Evolutionary conservation across 2,329 filamentous ascomycete species (phyloP).

Genomic region (Botrytis fabae): DNA sequence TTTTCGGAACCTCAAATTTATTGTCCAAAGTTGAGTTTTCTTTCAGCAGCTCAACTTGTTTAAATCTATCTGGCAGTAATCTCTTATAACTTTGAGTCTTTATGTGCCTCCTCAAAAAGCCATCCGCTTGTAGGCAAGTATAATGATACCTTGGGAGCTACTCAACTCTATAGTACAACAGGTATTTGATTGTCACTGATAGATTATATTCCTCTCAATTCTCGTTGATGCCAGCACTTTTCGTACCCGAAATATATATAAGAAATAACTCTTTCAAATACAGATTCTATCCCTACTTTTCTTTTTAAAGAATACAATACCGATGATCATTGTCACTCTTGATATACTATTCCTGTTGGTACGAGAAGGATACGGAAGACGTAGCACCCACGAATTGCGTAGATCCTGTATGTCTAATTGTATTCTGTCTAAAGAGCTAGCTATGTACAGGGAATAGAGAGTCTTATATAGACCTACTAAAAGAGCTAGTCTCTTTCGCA

Average conservation of each 20-base stretch:
- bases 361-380: no score
- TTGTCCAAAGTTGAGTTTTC: no score
- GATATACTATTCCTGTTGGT: neutral
- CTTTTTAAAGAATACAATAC: neutral
- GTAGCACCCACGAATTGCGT: no score
- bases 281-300: neutral
- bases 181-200: neutral
- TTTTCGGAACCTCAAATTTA: no score
- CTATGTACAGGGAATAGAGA: no score
- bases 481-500: no score
- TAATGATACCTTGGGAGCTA: neutral
- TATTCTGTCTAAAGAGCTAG: no score
- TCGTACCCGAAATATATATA: rapidly evolving
- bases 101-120: neutral
- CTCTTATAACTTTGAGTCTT: neutral
- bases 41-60: no score
- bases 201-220: neutral
- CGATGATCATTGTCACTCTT: neutral
- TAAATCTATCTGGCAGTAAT: neutral
- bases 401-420: no score
- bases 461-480: no score
- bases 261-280: neutral
- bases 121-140: neutral
- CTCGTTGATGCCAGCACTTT: neutral
- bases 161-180: neutral